Conservation (phyloP, 805 yeast species). For the Saccharomycopsis oosterbeekiorum region DNA sequence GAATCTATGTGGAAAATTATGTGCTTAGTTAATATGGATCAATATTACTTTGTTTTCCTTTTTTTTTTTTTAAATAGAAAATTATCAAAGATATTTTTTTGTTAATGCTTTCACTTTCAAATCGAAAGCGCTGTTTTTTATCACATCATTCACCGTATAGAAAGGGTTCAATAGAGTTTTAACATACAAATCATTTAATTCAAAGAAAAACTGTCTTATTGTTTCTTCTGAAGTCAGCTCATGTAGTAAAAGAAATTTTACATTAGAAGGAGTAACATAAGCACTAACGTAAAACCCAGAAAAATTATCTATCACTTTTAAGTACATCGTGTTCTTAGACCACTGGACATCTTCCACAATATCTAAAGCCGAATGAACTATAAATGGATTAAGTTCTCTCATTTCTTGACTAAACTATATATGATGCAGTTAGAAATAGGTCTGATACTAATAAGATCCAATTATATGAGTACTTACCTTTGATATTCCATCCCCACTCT, state of each 20-base stretch:
- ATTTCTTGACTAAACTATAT: slow-evolving; percentile 51
- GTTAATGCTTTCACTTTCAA: slow-evolving; percentile 60
- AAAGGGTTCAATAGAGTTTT: slow-evolving; percentile 83
- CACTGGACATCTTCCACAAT: slow-evolving; percentile 87
- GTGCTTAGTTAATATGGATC: background rate
- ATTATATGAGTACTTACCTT: slow-evolving; percentile 21
- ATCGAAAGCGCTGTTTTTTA: slow-evolving; percentile 68
- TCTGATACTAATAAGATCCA: background rate
- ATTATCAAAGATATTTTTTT: slow-evolving; percentile 53
- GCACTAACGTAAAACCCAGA: slow-evolving; percentile 78
- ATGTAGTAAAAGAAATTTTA: slow-evolving; percentile 67
- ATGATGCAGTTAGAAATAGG: background rate
- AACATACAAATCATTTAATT: slow-evolving; percentile 78
- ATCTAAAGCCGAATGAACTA: slow-evolving; percentile 81
- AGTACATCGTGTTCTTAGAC: slow-evolving; percentile 52
- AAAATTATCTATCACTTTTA: slow-evolving; percentile 76
- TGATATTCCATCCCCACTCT: slow-evolving; percentile 54
- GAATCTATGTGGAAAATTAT: background rate
- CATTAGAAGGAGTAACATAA: slow-evolving; percentile 79
- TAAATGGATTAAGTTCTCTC: slow-evolving; percentile 76
- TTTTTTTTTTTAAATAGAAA: slow-evolving; percentile 1
- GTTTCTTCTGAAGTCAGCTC: slow-evolving; percentile 49
- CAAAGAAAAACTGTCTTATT: slow-evolving; percentile 74
- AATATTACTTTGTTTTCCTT: background rate
- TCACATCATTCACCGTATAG: slow-evolving; percentile 65